A percentile compares a stretch with the other conserved stretches of the same genome.
Evolutionary conservation across 805 yeast genomes (phyloP).

Genomic region (Naumovozyma castellii): DNA sequence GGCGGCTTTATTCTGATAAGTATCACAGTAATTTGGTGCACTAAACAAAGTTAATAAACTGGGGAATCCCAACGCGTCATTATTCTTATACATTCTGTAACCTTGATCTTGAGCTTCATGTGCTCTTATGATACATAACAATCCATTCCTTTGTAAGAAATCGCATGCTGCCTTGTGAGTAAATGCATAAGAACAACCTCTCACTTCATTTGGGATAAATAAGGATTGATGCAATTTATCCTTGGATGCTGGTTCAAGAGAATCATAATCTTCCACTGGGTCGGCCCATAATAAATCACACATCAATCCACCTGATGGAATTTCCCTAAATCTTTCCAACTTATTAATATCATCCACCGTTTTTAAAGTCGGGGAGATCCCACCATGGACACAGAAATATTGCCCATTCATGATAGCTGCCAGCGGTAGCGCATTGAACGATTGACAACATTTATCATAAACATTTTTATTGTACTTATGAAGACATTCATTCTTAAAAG

Average conservation of each 20-base stretch:
- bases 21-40: slow-evolving; percentile 85
- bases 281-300: slow-evolving; percentile 92
- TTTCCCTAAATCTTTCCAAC: slow-evolving; percentile 71
- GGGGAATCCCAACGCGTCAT: slow-evolving; percentile 73
- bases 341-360: slow-evolving; percentile 53
- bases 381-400: slow-evolving; percentile 90
- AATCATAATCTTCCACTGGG: slow-evolving; percentile 74
- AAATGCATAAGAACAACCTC: slow-evolving; percentile 85
- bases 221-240: not conserved
- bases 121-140: slow-evolving; percentile 73
- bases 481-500: slow-evolving; percentile 75
- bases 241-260: slow-evolving; percentile 44
- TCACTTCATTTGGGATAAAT: slow-evolving; percentile 53
- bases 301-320: slow-evolving; percentile 81
- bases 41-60: slow-evolving; percentile 78
- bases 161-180: slow-evolving; percentile 68
- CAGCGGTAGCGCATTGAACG: slow-evolving; percentile 76
- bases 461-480: slow-evolving; percentile 58
- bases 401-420: slow-evolving; percentile 87
- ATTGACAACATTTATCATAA: slow-evolving; percentile 58
- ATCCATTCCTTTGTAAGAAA: slow-evolving; percentile 60
- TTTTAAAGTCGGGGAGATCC: slow-evolving; percentile 70
- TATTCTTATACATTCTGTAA: slow-evolving; percentile 77
- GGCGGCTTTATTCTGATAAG: slow-evolving; percentile 85
- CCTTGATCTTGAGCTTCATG: slow-evolving; percentile 96